Conservation (phyloP, 257 asterid species). For the Rhazya stricta region DNA sequence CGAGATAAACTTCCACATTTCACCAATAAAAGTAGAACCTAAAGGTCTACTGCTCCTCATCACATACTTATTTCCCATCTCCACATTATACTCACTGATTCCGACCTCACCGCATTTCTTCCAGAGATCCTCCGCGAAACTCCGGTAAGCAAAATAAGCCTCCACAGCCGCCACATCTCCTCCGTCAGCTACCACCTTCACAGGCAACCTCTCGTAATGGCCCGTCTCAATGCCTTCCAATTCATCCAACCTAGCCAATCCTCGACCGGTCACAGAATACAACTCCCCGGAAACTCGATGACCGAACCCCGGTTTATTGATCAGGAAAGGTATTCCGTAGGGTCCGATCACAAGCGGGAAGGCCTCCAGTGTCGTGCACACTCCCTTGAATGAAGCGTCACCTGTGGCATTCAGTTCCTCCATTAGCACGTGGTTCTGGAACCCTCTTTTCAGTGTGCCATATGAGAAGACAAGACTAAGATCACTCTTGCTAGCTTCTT, state of each 20-base stretch:
- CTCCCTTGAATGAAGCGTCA: constrained; percentile 43
- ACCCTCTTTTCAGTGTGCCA: constrained; percentile 75
- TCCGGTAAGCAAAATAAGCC: constrained; percentile 60
- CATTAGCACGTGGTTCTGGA: constrained; percentile 53
- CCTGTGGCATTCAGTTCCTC: constrained; percentile 27
- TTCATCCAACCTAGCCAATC: constrained; percentile 43
- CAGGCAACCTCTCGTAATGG: constrained; percentile 60
- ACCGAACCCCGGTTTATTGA: constrained; percentile 54
- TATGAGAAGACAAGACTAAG: constrained; percentile 50
- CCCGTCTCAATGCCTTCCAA: constrained; percentile 54
- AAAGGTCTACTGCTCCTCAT: constrained; percentile 43
- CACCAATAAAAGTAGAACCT: constrained; percentile 26
- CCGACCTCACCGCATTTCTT: constrained; percentile 54
- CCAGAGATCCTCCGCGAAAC: constrained; percentile 64
- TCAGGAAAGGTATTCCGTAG: constrained; percentile 62
- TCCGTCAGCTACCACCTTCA: constrained; percentile 26
- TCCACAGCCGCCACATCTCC: constrained; percentile 31
- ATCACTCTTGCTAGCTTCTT: neutral
- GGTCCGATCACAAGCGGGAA: constrained; percentile 75
- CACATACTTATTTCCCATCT: constrained; percentile 48
- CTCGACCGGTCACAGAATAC: constrained; percentile 43
- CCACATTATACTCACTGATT: constrained; percentile 39
- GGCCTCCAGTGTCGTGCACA: constrained; percentile 38
- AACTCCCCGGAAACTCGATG: constrained; percentile 55
- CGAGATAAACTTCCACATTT: constrained; percentile 46